Base-by-base conservation (phyloP, 345 rosid species). In the Moricandia moricandioides region DNA sequence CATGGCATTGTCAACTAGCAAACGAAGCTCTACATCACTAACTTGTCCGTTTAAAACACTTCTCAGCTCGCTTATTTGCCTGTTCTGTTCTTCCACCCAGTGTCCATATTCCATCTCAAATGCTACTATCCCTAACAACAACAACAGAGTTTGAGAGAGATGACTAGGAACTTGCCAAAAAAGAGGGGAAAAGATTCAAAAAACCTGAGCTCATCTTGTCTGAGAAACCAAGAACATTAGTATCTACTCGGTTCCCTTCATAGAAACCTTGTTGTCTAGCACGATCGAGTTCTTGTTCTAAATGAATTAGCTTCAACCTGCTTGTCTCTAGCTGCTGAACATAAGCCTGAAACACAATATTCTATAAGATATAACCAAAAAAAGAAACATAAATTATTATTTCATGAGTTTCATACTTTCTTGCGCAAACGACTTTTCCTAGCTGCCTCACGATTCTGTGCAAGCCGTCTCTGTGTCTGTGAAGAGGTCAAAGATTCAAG, bases 361-460 rank as follows among this genome's bases (percentile, higher is more conserved):
- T 6, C 18, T 26, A 67, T 47, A 2, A 47, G 7, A n/a, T 47
- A 47, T 47, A 47, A n/a, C 52, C 13, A 45, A 45, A 47, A 5
- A 6, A 45, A 29, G n/a, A n/a, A 47, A 47, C 7, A 1, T 47
- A 47, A 47, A 18, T 47, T n/a, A 18, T 47, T n/a, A 10, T 47
- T 47, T 47, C 18, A 47, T 6, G 52, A 16, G 61, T 43, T 69
- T 7, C 65, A 43, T 79, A 95, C 99, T 88, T 95, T 95, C 79
- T 92, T 95, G 76, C 99, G 85, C 78, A 95, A 61, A 61, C 99
- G 97, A 78, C 99, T 90, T 79, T 95, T 95, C 70, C 97, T 91
- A 60, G 99, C 99, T 82, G 99, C 99, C 83, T 92, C 97, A 3
- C 97, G 96, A 54, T 95, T 95, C 76, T 92, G 97, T 13, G 97